Evolutionary conservation across 2,329 filamentous ascomycete genomes (phyloP), one percentile per base, ranked within the genome.

Genomic region (Onygena corvina): DNA sequence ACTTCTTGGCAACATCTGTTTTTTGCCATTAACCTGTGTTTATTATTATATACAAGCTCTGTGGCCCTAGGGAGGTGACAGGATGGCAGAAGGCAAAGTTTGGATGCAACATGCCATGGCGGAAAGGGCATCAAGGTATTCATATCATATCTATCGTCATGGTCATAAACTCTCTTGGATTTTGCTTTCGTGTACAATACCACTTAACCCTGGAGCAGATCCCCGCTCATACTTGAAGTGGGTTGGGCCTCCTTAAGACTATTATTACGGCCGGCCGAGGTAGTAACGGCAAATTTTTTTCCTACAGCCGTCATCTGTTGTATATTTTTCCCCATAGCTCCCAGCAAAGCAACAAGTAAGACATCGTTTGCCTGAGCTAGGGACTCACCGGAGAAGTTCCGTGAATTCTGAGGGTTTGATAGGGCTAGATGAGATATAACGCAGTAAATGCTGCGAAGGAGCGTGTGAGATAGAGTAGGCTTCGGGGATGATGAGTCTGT

Each of bases 361-460:
- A 94, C 87, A 58, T 96, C 87, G 59, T 93, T 92, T 53, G 81
- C 75, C 67, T 94, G 85, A 48, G 83, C 80, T 31, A 83, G 71
- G 31, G 85, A 77, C 64, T 94, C 84, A 29, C 76, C 72, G 23
- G 80, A 73, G 60, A 90, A 86, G 0, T 77, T 74, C 36, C 74
- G 72, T 21, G 73, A 69, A 58, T 86, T 76, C 1, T 82, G 74
- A 2, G 90, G 87, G 3, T 83, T 80, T 48, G 95, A 76, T 14
- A 96, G 81, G 33, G 84, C 84, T 23, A 95, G 76, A 47, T 90
- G 84, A 46, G 83, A 83, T 54, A 94, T 77, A 34, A 95, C 81
- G 1, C 89, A 84, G 60, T 89, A 85, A 54, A 95, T 87, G 55
- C 86, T 86, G 53, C 92, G 87, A 27, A 98, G 79, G 35, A 95